A percentile compares a stretch with the other conserved stretches of the same genome.
These are phyloP conservation scores for Carex arenaria DNA, from an alignment of 202 grass and related monocot genomes.

Conservation along the genomic window DNA sequence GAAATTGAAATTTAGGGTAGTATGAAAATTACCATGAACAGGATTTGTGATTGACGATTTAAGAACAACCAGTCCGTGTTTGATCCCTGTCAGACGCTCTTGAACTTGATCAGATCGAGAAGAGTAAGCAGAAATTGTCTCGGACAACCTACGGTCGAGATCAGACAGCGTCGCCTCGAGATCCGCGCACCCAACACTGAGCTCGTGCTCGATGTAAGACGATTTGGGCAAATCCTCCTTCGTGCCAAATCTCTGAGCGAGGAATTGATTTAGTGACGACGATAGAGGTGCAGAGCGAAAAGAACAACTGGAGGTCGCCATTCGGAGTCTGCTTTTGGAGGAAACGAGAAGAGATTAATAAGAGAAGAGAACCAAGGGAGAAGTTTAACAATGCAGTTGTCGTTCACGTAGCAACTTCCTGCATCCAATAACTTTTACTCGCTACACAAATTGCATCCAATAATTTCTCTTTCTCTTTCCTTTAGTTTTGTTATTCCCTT, in stretches of 20 bases:
- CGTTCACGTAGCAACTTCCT: background rate
- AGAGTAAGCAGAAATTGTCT: conserved; percentile 28
- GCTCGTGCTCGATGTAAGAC: conserved; percentile 53
- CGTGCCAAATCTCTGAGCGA: conserved; percentile 43
- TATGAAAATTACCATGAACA: conserved; percentile 30
- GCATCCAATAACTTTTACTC: no score
- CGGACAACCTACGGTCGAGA: conserved; percentile 26
- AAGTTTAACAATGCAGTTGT: background rate
- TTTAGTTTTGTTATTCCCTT: no score
- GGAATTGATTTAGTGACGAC: conserved; percentile 32
- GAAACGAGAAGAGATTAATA: conserved; percentile 7
- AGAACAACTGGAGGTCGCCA: conserved; percentile 14
- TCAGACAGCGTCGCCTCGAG: conserved; percentile 49
- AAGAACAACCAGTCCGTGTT: conserved; percentile 38
- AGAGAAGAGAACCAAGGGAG: conserved; percentile 12
- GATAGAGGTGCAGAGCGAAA: conserved; percentile 25
- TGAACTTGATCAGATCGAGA: conserved; percentile 31
- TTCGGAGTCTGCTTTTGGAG: conserved; percentile 26
- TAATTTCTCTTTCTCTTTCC: no score
- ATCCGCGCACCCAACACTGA: conserved; percentile 50
- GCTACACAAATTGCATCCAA: no score
- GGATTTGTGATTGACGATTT: conserved; percentile 21
- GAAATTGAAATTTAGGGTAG: background rate
- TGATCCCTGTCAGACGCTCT: conserved; percentile 31
- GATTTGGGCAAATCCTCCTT: conserved; percentile 49